These are phyloP conservation scores for Aspergillus homomorphus DNA, from an alignment of 495 filamentous ascomycete species.

Conservation along the genomic window DNA sequence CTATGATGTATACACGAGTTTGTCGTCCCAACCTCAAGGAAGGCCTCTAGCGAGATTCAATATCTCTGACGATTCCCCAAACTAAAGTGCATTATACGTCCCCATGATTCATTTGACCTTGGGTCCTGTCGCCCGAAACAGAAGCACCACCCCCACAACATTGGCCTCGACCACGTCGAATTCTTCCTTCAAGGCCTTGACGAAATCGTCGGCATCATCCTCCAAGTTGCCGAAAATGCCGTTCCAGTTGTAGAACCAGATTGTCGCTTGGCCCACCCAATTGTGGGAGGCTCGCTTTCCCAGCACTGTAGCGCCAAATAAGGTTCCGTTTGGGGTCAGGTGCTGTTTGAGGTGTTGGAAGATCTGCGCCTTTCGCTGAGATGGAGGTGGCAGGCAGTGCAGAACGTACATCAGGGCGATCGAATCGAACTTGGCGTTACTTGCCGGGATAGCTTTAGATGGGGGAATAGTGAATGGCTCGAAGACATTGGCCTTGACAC, in stretches of 20 bases:
- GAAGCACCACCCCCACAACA: constrained; percentile 5
- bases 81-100: not conserved
- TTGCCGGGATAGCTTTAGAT: not conserved
- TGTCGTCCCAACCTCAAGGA: too few species aligned
- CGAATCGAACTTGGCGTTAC: constrained; percentile 1
- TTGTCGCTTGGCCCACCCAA: not conserved
- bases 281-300: not conserved
- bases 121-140: constrained; percentile 3
- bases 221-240: not conserved
- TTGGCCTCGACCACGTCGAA: constrained; percentile 4
- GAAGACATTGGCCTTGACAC: not conserved
- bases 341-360: constrained; percentile 4
- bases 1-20: too few species aligned
- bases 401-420: constrained; percentile 6
- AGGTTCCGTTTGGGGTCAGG: not conserved
- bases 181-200: not conserved
- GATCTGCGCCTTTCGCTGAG: not conserved
- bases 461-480: not conserved
- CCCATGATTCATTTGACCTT: not conserved
- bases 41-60: too few species aligned
- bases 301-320: constrained; percentile 7
- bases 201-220: not conserved
- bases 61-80: too few species aligned
- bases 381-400: not conserved
- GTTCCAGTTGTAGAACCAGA: constrained; percentile 2